Evolutionary conservation across 164 flowering plant species (phyloP).

Genomic region (Echeveria elegans): DNA sequence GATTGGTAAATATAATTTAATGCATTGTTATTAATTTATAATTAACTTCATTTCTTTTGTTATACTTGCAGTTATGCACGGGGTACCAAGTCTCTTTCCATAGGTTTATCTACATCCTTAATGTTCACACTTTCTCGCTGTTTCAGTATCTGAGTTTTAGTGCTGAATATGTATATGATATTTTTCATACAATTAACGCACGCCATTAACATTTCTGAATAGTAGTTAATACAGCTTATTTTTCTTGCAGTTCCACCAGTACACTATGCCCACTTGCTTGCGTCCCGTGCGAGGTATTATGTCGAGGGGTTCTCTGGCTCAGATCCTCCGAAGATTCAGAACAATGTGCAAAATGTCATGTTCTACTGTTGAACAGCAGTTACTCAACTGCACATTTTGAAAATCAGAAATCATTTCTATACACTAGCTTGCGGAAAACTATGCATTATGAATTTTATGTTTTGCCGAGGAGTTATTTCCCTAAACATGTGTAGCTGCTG

Average conservation of each 20-base stretch:
- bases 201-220: background rate
- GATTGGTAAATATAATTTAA: too few species aligned
- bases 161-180: too few species aligned
- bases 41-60: background rate
- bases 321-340: constrained; percentile 49
- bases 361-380: constrained; percentile 44
- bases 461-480: too few species aligned
- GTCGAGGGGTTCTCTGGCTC: constrained; percentile 33
- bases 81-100: constrained; percentile 77
- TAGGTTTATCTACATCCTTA: constrained; percentile 40
- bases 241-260: constrained; percentile 79
- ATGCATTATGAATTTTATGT: too few species aligned
- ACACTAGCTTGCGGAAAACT: too few species aligned
- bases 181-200: too few species aligned
- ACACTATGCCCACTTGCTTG: constrained; percentile 73
- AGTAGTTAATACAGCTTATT: too few species aligned
- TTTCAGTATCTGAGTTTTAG: too few species aligned
- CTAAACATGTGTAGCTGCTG: too few species aligned
- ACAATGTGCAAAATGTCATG: constrained; percentile 60
- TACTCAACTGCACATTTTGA: too few species aligned
- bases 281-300: constrained; percentile 64
- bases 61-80: constrained; percentile 57
- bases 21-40: background rate
- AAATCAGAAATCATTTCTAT: too few species aligned
- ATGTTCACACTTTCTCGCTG: too few species aligned